Base-by-base conservation (phyloP, 2,329 filamentous ascomycete species). In the Diaporthe amygdali region DNA sequence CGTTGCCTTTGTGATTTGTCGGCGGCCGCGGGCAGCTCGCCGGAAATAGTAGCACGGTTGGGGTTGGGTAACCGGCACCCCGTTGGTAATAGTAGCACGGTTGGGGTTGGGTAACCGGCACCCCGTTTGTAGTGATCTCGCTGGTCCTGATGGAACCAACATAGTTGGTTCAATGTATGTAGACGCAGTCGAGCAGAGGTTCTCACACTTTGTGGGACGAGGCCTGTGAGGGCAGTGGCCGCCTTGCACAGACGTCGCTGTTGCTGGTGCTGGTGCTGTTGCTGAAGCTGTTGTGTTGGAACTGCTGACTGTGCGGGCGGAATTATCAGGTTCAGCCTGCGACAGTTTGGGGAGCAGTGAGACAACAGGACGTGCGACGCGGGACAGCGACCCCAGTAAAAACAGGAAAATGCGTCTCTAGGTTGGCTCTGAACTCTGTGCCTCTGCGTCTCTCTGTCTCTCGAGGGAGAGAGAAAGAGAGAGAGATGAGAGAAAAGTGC, bases 361-460 rank as follows among this genome's bases (percentile, higher is more conserved):
- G n/a, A 59, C 44, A 20, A 41, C 44, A 69, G 22, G 37, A 51
- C 47, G 63, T 17, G n/a, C 44, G 41, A 37, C 15, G 8, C 4
- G n/a, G 9, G 46, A 37, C 61, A 59, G 25, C 41, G 20, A 46
- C 44, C 30, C 39, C 30, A 6, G 27, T 2, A 5, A 61, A 30
- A n/a, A n/a, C n/a, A n/a, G n/a, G 20, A 14, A 20, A 25, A 49
- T 52, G 71, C 59, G 68, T 68, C 63, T 67, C 68, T 70, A 59
- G n/a, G 56, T 68, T 61, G 68, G 54, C 59, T 70, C 70, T 66
- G 52, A 71, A 20, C 55, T 32, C 51, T 25, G 67, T 59, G 41
- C 41, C 9, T 25, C n/a, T 22, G 30, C 37, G 15, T 14, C 37
- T 25, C 46, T 32, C 12, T 22, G 25, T 6, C 41, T 39, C 39